Conservation (phyloP, 2,329 filamentous ascomycete species). For the Acrocalymma vagum region DNA sequence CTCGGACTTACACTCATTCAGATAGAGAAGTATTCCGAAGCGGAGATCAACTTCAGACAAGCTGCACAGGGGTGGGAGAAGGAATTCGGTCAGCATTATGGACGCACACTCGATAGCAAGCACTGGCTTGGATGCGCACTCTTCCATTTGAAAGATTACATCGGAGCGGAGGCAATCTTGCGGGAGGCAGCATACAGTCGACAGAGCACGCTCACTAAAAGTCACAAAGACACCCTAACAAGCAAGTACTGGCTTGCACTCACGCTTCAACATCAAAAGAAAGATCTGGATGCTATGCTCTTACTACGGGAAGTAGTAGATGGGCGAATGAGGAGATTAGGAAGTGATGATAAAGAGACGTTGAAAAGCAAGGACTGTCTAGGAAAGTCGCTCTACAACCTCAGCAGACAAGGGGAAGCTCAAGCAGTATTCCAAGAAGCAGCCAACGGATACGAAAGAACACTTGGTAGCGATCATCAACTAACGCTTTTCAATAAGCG, state of each 20-base stretch:
- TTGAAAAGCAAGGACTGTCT: conserved; percentile 3
- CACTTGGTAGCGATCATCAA: conserved; percentile 7
- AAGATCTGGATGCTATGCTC: not conserved
- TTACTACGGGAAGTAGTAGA: not conserved
- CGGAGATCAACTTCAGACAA: not conserved
- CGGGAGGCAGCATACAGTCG: no score
- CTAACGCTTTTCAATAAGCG: conserved; percentile 2
- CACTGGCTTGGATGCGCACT: conserved; percentile 6
- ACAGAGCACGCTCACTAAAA: conserved; percentile 6
- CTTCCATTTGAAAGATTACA: conserved; percentile 6
- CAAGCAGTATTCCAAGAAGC: no score
- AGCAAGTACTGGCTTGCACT: conserved; percentile 2
- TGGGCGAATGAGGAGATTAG: not conserved
- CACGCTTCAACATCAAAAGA: conserved; percentile 1
- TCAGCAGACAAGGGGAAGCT: conserved; percentile 7
- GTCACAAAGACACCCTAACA: conserved; percentile 5
- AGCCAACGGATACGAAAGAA: no score
- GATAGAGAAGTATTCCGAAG: conserved; percentile 2
- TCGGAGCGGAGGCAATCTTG: conserved; percentile 6
- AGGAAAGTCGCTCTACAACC: conserved; percentile 3
- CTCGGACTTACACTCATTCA: not conserved
- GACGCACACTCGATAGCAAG: conserved; percentile 2
- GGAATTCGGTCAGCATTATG: not conserved
- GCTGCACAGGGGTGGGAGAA: not conserved
- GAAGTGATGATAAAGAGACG: not conserved